Evolutionary conservation across 176 grass and related monocot species (phyloP).

Genomic region (Oryza meridionalis): DNA sequence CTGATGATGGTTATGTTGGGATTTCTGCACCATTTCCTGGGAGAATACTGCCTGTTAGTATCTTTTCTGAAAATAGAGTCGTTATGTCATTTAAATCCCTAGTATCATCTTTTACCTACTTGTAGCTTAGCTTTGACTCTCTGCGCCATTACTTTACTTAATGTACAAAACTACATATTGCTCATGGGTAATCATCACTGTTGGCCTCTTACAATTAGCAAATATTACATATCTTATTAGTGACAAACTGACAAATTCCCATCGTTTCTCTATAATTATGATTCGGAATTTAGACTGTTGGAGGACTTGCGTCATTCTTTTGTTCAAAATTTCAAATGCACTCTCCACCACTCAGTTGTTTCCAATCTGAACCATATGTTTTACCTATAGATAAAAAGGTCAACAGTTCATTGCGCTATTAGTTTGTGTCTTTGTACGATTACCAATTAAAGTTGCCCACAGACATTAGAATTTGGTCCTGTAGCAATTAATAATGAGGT

Average conservation of each 20-base stretch:
- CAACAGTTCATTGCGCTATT: neutral
- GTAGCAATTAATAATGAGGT: neutral
- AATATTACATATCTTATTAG: neutral
- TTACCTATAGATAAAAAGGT: neutral
- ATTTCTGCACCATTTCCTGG: constrained; percentile 80
- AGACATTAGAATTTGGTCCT: constrained; percentile 8
- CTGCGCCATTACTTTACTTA: neutral
- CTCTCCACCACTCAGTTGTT: neutral
- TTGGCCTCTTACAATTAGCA: neutral
- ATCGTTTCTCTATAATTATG: neutral
- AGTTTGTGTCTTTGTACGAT: constrained; percentile 5
- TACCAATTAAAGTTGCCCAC: neutral
- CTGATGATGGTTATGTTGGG: constrained; percentile 89
- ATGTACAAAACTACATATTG: constrained; percentile 26
- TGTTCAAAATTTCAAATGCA: neutral
- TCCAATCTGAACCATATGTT: neutral
- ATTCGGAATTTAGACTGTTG: neutral
- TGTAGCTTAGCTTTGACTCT: neutral
- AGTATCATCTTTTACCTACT: neutral
- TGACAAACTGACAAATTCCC: neutral
- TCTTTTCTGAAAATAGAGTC: constrained; percentile 21
- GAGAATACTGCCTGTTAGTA: constrained; percentile 81
- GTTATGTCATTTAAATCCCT: constrained; percentile 3
- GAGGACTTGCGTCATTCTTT: neutral
- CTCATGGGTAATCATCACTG: constrained; percentile 9